A percentile compares a stretch with the other conserved stretches of the same genome.
These are phyloP conservation scores for Leccinum uliginosum DNA, from an alignment of 768 basidiomycete species.

Conservation along the genomic window DNA sequence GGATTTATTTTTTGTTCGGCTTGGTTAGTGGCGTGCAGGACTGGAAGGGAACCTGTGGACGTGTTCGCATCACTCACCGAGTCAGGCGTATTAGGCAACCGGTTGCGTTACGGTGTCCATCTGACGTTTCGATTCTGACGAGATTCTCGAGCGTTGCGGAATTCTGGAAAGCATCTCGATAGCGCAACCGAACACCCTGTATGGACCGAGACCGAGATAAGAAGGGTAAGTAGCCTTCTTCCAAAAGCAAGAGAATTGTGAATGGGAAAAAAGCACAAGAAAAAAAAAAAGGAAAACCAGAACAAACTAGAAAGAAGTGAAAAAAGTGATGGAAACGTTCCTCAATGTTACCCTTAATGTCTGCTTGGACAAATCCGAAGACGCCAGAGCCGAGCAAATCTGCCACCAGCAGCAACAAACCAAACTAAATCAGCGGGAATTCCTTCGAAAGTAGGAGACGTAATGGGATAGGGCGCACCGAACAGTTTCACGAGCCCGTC, in stretches of 20 bases:
- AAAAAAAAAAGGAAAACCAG: neutral
- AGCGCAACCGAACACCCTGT: slow-evolving; percentile 64
- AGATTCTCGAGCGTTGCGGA: slow-evolving; percentile 60
- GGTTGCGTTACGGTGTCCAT: slow-evolving; percentile 45
- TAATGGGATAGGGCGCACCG: slow-evolving; percentile 40
- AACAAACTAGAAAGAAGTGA: neutral
- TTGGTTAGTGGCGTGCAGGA: neutral
- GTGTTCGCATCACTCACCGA: slow-evolving; percentile 42
- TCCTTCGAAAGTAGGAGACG: slow-evolving; percentile 7
- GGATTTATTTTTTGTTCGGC: slow-evolving; percentile 2
- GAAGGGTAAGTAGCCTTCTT: slow-evolving; percentile 2
- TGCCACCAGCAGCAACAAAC: slow-evolving; percentile 21
- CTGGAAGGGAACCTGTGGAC: neutral
- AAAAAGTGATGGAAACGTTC: slow-evolving; percentile 36
- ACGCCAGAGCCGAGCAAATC: slow-evolving; percentile 66
- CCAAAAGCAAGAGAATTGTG: slow-evolving; percentile 9
- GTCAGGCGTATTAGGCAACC: slow-evolving; percentile 62
- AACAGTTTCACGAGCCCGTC: slow-evolving; percentile 79
- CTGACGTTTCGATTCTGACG: slow-evolving; percentile 46
- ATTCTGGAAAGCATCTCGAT: slow-evolving; percentile 36
- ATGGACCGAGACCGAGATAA: slow-evolving; percentile 6
- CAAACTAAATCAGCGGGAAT: slow-evolving; percentile 10
- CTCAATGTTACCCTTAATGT: slow-evolving; percentile 62
- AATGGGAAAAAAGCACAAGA: slow-evolving; percentile 3
- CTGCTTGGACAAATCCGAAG: slow-evolving; percentile 71